Evolutionary conservation across 1,284 basidiomycete genomes (phyloP).

Genomic region (Sporisorium reilianum): DNA sequence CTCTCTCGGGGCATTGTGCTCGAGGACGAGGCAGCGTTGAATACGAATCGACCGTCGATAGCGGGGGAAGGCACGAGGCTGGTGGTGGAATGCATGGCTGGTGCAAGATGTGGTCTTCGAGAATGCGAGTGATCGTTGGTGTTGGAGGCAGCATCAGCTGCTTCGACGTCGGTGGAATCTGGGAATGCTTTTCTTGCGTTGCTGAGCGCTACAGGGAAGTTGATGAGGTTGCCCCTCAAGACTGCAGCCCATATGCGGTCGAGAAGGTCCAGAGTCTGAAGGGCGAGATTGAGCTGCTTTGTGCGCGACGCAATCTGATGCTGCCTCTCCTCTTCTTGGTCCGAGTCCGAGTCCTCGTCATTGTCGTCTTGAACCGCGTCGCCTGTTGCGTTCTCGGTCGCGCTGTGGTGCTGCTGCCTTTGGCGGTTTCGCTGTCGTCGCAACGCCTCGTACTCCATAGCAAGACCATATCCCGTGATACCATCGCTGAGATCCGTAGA

Average conservation of each 20-base stretch:
- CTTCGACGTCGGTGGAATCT: conserved; percentile 10
- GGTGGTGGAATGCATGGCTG: conserved; percentile 14
- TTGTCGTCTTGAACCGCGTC: conserved; percentile 1
- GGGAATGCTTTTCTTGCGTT: conserved; percentile 33
- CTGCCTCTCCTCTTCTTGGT: conserved; percentile 33
- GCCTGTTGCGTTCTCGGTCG: neutral
- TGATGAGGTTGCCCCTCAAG: conserved; percentile 47
- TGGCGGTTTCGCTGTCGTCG: conserved; percentile 16
- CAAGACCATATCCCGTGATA: conserved; percentile 53
- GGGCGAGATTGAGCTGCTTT: conserved; percentile 44
- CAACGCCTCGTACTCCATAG: conserved; percentile 28
- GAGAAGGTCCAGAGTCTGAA: conserved; percentile 55
- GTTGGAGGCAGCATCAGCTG: neutral
- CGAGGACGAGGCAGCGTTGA: neutral
- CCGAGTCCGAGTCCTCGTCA: conserved; percentile 14
- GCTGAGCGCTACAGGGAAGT: conserved; percentile 33
- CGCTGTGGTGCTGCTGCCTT: neutral
- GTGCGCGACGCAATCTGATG: conserved; percentile 19
- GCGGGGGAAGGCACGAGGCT: conserved; percentile 43
- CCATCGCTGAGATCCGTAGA: conserved; percentile 61
- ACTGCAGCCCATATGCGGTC: conserved; percentile 61
- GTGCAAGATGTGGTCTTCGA: neutral
- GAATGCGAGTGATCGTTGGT: neutral
- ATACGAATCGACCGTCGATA: conserved; percentile 36
- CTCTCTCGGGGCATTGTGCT: conserved; percentile 21